phyloP scores from a whole-genome alignment of 495 filamentous ascomycete genomes.

The Margaritispora aquatica region DNA sequence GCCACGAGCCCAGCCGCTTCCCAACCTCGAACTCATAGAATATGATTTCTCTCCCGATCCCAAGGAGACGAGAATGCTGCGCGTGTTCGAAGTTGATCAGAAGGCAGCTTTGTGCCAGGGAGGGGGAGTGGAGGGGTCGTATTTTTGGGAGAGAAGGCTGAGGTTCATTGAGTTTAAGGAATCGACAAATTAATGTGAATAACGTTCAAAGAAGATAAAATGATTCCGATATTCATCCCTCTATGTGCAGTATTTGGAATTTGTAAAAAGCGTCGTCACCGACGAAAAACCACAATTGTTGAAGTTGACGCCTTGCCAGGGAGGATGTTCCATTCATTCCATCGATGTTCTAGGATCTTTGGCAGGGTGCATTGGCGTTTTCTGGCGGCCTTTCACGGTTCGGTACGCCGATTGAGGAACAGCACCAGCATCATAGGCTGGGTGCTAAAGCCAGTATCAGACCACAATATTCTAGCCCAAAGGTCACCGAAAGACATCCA shows the following conservation, averaged over 20 bases:
- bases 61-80: neutral
- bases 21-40: constrained; percentile 15
- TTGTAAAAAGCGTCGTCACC: neutral
- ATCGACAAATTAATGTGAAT: neutral
- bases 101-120: neutral
- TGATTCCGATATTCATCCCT: neutral
- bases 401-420: neutral
- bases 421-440: neutral
- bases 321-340: too few relatives aligned
- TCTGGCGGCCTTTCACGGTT: neutral
- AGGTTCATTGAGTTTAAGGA: neutral
- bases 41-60: neutral
- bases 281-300: neutral
- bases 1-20: constrained; percentile 12
- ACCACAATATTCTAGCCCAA: neutral
- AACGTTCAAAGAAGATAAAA: neutral
- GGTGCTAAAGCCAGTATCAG: too few relatives aligned
- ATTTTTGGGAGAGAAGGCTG: neutral
- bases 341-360: neutral
- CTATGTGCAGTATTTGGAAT: neutral
- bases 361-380: neutral
- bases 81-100: neutral
- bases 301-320: neutral
- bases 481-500: neutral
- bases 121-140: neutral